Conservation (phyloP, 1,284 basidiomycete species). For the Xerocomus amazonicus region DNA sequence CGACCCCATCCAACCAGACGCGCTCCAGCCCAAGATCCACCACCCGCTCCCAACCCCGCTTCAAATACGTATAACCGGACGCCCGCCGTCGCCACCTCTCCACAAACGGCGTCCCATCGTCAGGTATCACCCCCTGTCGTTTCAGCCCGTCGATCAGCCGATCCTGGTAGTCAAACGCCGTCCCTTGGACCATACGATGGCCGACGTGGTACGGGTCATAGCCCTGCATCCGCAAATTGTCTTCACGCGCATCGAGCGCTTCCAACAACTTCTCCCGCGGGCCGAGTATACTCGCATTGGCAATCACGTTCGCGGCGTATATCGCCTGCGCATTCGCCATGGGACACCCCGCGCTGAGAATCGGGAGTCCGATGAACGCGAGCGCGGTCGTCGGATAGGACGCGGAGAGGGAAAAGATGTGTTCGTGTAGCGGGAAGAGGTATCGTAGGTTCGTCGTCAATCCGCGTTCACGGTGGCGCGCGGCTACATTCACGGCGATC, state of each 20-base stretch:
- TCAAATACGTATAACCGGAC: conserved; percentile 35
- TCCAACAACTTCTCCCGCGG: conserved; percentile 38
- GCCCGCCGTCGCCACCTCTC: conserved; percentile 46
- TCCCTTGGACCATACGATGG: conserved; percentile 42
- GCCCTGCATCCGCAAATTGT: conserved; percentile 35
- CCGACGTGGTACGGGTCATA: conserved; percentile 49
- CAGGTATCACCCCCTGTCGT: conserved; percentile 37
- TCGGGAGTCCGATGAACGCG: conserved; percentile 50
- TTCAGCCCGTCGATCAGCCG: conserved; percentile 44
- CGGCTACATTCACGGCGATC: conserved; percentile 25
- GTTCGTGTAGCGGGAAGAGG: conserved; percentile 51
- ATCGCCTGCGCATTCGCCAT: conserved; percentile 50
- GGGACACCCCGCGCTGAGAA: conserved; percentile 45
- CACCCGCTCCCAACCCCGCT: conserved; percentile 45
- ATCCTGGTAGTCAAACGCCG: conserved; percentile 48
- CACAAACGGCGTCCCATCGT: conserved; percentile 44
- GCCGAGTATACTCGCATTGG: conserved; percentile 40
- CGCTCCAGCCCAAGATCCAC: conserved; percentile 36
- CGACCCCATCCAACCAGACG: conserved; percentile 38
- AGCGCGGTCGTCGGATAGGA: conserved; percentile 48
- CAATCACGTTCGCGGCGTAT: conserved; percentile 44
- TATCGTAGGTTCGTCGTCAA: conserved; percentile 51
- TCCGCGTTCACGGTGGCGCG: conserved; percentile 22
- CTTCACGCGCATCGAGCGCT: conserved; percentile 43
- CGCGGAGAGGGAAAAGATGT: conserved; percentile 49